Conservation (phyloP, 139 green algal species). For the Volvox reticuliferus region DNA sequence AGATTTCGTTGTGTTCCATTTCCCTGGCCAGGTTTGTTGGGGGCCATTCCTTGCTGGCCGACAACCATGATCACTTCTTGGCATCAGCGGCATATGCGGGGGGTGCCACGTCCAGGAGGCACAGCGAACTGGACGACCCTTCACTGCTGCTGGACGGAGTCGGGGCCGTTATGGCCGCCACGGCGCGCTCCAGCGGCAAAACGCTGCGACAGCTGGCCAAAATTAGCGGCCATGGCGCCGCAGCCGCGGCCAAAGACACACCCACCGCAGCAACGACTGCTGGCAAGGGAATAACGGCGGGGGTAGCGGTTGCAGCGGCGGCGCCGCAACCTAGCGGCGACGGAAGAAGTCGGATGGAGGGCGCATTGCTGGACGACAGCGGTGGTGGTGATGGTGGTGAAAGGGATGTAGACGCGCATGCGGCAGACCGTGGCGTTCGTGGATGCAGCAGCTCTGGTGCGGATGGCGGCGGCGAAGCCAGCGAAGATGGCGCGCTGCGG, state of each 20-base stretch:
- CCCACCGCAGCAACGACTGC: neutral
- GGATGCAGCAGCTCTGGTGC: neutral
- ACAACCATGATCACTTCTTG: no score
- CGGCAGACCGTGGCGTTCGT: neutral
- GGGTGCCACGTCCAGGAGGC: no score
- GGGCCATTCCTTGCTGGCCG: no score
- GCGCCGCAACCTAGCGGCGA: neutral
- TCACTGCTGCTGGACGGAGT: neutral
- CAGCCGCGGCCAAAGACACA: neutral
- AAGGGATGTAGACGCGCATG: neutral
- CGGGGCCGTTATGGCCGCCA: slow-evolving; percentile 57
- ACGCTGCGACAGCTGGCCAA: slow-evolving; percentile 51
- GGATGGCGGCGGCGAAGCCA: no score
- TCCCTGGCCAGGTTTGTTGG: no score
- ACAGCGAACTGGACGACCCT: slow-evolving; percentile 35
- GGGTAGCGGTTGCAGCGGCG: neutral
- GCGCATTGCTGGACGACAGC: no score
- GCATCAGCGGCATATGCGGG: no score
- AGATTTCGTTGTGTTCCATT: no score
- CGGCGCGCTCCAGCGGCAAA: slow-evolving; percentile 45
- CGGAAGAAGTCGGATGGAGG: neutral
- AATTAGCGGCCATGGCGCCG: neutral
- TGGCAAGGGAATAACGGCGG: neutral
- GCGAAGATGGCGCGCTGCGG: neutral
- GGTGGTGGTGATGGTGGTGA: neutral